Evolutionary conservation across 2,329 filamentous ascomycete species (phyloP), one percentile per base, ranked within the genome.

Genomic region (Scytalidium sp.): DNA sequence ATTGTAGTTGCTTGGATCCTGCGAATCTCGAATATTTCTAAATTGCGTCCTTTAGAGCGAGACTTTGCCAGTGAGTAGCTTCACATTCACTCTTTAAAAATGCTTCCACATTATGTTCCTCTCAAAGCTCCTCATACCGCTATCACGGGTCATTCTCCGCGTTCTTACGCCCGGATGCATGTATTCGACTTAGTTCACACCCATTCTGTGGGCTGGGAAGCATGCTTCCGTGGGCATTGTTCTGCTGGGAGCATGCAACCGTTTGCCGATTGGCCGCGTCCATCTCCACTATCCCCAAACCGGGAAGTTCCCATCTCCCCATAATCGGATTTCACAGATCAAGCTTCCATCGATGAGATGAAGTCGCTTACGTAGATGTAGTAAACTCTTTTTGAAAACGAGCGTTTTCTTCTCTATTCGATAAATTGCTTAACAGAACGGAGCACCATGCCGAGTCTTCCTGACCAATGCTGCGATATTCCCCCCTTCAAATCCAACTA

Each of bases 401-500:
- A n/a, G 17, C 15, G 5, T 36, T n/a, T 36, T 36, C 4, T n/a
- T 36, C 13, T 36, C 32, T 36, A 36, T 4, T 15, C n/a, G n/a
- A 36, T n/a, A 10, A n/a, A 10, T 15, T 36, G 5, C 17, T n/a
- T n/a, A 36, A n/a, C 32, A 10, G 17, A 36, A n/a, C 17, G 13
- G 17, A 36, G 32, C 32, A 36, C 4, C 6, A 36, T 36, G 32
- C 11, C 11, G 13, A 36, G 32, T n/a, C 32, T 36, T 36, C 32
- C 32, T 21, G 41, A 43, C 20, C 27, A 49, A 39, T 49, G 46
- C 46, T 49, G 47, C 42, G 40, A 42, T 17, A 36, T 49, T 6
- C 47, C 47, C 1, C 47, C 47, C 19, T 49, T 49, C 32, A 45
- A 40, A 29, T 45, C 32, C 20, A 39, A 45, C 19, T 49, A 49